Percentiles rank a stretch among this genome's conserved stretches.
These are phyloP conservation scores for Fusarium sp. DNA, from an alignment of 2,329 filamentous ascomycete genomes.

Conservation along the genomic window DNA sequence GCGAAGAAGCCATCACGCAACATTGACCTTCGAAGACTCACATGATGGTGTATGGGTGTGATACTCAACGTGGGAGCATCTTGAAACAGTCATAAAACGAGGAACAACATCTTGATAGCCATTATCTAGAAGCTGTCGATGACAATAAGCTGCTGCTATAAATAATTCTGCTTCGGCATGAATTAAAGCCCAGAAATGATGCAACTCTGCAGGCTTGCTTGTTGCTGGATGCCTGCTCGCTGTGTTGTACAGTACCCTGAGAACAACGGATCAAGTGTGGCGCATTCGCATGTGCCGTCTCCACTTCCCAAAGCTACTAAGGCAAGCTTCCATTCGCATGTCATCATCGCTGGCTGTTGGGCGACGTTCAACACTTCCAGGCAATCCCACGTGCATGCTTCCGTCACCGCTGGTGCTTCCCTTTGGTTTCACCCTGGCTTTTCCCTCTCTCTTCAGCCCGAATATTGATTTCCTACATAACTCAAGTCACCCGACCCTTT, in stretches of 20 bases:
- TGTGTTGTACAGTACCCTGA: not conserved
- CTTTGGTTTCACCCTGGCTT: constrained; percentile 8
- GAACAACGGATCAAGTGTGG: constrained; percentile 17
- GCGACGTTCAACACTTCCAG: constrained; percentile 7
- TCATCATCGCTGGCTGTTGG: constrained; percentile 32
- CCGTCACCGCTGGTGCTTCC: constrained; percentile 32
- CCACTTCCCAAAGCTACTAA: constrained; percentile 32
- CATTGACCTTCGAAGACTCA: not conserved
- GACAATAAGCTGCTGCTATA: too few relatives aligned
- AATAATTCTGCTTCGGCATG: too few relatives aligned
- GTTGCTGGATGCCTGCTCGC: too few relatives aligned
- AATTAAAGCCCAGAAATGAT: not conserved
- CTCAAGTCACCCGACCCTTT: constrained; percentile 20
- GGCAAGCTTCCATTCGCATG: constrained; percentile 34
- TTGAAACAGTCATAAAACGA: not conserved
- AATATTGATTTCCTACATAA: not conserved
- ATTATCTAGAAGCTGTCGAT: too few relatives aligned
- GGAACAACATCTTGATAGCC: too few relatives aligned
- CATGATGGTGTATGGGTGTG: constrained; percentile 14
- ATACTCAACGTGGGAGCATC: not conserved
- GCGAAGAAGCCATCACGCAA: constrained; percentile 11
- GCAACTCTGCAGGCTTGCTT: not conserved
- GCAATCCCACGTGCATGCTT: constrained; percentile 38
- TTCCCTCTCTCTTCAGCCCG: constrained; percentile 3
- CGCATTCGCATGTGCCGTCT: constrained; percentile 25